These are phyloP conservation scores for Cryptococcus neoformans DNA, from an alignment of 1,284 basidiomycete genomes.

Conservation along the genomic window DNA sequence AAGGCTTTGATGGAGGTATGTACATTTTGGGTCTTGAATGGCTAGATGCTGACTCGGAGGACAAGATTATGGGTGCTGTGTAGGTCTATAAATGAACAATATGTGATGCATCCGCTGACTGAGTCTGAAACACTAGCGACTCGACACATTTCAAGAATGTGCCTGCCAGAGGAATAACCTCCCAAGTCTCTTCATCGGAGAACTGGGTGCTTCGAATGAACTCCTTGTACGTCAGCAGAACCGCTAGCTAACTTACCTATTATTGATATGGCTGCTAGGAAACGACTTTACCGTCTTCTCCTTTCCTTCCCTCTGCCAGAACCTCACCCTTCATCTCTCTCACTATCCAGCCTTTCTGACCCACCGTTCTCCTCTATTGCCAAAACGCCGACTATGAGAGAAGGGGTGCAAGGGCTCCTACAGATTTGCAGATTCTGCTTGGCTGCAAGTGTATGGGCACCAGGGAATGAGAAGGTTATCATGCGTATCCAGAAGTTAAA, in stretches of 20 bases:
- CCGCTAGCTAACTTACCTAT: too few relatives aligned
- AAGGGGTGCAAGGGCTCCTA: conserved; percentile 29
- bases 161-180: conserved; percentile 11
- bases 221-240: conserved; percentile 25
- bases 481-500: conserved; percentile 42
- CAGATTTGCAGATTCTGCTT: conserved; percentile 41
- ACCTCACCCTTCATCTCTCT: conserved; percentile 34
- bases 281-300: conserved; percentile 43
- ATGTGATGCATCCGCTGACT: not conserved
- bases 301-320: conserved; percentile 39
- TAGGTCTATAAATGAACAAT: conserved; percentile 5
- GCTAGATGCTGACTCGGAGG: not conserved
- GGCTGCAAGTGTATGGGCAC: conserved; percentile 36
- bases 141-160: conserved; percentile 38
- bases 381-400: conserved; percentile 28
- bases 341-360: conserved; percentile 34
- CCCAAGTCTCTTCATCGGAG: conserved; percentile 21
- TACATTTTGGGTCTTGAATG: not conserved
- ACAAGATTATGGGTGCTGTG: conserved; percentile 26
- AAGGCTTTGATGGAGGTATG: conserved; percentile 44
- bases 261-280: conserved; percentile 17
- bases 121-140: conserved; percentile 15
- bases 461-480: conserved; percentile 46
- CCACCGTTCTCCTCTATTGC: conserved; percentile 41
- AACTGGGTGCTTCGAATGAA: conserved; percentile 47